Evolutionary conservation across 345 rosid genomes (phyloP), one percentile per base, ranked within the genome.

Genomic region (Reutealis trisperma): DNA sequence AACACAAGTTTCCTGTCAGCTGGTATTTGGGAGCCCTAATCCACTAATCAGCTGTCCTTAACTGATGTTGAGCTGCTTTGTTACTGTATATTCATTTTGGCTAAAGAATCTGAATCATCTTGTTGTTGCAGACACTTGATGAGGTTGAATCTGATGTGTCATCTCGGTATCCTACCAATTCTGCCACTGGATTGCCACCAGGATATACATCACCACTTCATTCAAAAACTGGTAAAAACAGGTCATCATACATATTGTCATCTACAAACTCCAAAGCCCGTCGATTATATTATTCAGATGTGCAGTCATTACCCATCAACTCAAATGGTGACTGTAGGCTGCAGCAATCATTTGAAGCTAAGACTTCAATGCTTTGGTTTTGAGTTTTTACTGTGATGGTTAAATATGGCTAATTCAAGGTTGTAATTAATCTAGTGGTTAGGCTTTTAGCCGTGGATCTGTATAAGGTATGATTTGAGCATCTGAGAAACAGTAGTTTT

Each of bases 121-220:
- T 8, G 45, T 63, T 72, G 37, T 75, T 78, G 42, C 47, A 83
- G 88, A 59, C 76, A 14, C 77, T 83, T 14, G 73, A 63, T 41
- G 81, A 76, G 63, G 83, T 85, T 55, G 81, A 78, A 72, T 81
- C 70, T n/a, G 83, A 76, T 10, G 77, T 78, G 44, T 78, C 76
- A 10, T 51, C 66, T 27, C 73, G 66, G 54, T 62, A 32, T 44
- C 24, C 59, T 24, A 57, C 64, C 41, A 72, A 74, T 71, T 62
- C 27, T 64, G 55, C 47, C 51, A 19, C 63, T 13, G 70, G 70
- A 54, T 66, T 71, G 76, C 51, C 85, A 60, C 77, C 25, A 30
- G 47, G 37, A 30, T n/a, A 12, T 15, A 73, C 72, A 8, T 16
- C 18, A 15, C 2, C 30, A 7, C 52, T 22, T 54, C 25, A 71